Evolutionary conservation across 192 early-diverging fungal species (phyloP).

Genomic region (Geosiphon pyriformis): DNA sequence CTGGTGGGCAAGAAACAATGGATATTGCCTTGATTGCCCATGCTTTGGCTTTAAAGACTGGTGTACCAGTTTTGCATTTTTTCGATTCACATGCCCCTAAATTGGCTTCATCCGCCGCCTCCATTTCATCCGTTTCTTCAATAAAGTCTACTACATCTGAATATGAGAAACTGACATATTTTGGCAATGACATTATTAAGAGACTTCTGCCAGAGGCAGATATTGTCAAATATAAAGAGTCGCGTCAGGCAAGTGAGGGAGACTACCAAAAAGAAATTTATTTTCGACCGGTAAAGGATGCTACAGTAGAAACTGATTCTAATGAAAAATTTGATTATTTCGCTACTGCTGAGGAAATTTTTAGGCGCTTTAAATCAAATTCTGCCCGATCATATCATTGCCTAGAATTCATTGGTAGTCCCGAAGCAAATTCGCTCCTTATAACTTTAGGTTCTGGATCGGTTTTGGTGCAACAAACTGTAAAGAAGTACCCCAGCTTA

Average conservation of each 20-base stretch:
- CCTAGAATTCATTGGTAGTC: conserved; percentile 64
- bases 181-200: conserved; percentile 9
- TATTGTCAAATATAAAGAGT: conserved; percentile 33
- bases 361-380: conserved; percentile 45
- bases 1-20: conserved; percentile 70
- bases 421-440: conserved; percentile 65
- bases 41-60: conserved; percentile 55
- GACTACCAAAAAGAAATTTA: conserved; percentile 2
- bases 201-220: conserved; percentile 36
- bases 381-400: conserved; percentile 58
- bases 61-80: conserved; percentile 61
- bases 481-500: conserved; percentile 26
- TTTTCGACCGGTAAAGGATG: neutral
- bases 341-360: conserved; percentile 42
- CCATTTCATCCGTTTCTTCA: too few relatives aligned
- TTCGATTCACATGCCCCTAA: conserved; percentile 32
- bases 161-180: neutral
- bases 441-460: conserved; percentile 70
- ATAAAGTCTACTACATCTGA: too few relatives aligned
- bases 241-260: conserved; percentile 27
- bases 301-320: neutral
- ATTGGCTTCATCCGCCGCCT: too few relatives aligned
- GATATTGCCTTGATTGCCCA: conserved; percentile 81
- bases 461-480: conserved; percentile 39
- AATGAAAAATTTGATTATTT: conserved; percentile 22